Percentiles rank a stretch among this genome's conserved stretches.
phyloP scores from a whole-genome alignment of 1,284 basidiomycete species.

The Naganishia sp. region DNA sequence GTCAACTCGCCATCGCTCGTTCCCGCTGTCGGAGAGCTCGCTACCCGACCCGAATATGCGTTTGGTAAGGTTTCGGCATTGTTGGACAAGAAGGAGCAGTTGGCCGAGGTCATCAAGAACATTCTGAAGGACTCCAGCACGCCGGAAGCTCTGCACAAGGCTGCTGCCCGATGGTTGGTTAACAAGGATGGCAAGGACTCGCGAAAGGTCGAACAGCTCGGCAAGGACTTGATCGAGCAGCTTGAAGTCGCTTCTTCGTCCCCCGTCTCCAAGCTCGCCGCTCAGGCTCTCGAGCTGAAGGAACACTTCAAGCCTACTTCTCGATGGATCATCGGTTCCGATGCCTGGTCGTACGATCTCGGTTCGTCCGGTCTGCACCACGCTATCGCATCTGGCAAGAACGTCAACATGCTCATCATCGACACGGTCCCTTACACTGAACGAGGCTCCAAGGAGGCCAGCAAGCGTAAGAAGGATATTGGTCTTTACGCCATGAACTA shows the following conservation, averaged over 20 bases:
- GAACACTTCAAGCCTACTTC: slow-evolving; percentile 68
- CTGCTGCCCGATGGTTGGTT: slow-evolving; percentile 74
- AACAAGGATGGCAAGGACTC: slow-evolving; percentile 60
- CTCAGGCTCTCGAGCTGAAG: slow-evolving; percentile 63
- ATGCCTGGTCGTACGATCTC: slow-evolving; percentile 96
- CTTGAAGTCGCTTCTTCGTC: slow-evolving; percentile 43
- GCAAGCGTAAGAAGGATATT: slow-evolving; percentile 84
- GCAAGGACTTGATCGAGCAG: slow-evolving; percentile 54
- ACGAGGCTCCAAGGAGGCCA: slow-evolving; percentile 68
- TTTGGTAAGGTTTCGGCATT: slow-evolving; percentile 85
- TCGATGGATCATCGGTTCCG: slow-evolving; percentile 95
- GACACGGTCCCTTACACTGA: slow-evolving; percentile 86
- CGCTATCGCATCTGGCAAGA: slow-evolving; percentile 81
- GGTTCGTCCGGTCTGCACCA: slow-evolving; percentile 96
- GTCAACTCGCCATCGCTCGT: slow-evolving; percentile 79
- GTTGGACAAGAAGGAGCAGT: slow-evolving; percentile 67
- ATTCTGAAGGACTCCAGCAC: slow-evolving; percentile 56
- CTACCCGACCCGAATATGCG: slow-evolving; percentile 90
- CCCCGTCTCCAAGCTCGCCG: slow-evolving; percentile 54
- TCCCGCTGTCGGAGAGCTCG: slow-evolving; percentile 65
- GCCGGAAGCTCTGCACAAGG: slow-evolving; percentile 63
- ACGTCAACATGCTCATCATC: slow-evolving; percentile 94
- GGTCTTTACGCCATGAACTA: slow-evolving; percentile 98
- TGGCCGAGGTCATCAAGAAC: slow-evolving; percentile 65
- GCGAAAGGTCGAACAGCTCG: slow-evolving; percentile 63